Evolutionary conservation across 495 filamentous ascomycete genomes (phyloP), one percentile per base, ranked within the genome.

Genomic region (Trichoderma asperelloides): DNA sequence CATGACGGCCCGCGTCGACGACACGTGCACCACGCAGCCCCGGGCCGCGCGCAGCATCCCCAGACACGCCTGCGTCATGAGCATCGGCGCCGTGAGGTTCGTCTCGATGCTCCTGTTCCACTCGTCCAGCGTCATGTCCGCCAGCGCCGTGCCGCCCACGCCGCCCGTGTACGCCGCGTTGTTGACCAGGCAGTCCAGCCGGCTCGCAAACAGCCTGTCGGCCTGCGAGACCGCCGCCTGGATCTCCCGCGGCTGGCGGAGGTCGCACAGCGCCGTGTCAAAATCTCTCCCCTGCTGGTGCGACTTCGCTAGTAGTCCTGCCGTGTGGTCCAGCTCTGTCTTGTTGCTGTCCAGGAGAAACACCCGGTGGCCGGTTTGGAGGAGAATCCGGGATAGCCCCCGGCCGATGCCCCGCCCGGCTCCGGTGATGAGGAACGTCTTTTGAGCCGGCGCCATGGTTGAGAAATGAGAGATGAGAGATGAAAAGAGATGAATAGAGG

Each of bases 21-120:
- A 74, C 41, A 76, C 70, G 63, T 74, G 67, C 67, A 74, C 72
- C 27, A 77, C 74, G 64, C 66, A 65, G 40, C 12, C 64, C 33
- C 68, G 63, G 2, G 64, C 43, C 11, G 51, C 57, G 43, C 73
- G 73, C 71, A 78, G 73, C 55, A 71, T 70, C 8, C 75, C 71
- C 27, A 78, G 66, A 62, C 74, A 77, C n/a, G 70, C 76, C 55
- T 78, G 76, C 62, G 68, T 71, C 68, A 78, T 70, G 16, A 72
- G 71, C 65, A 77, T 74, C n/a, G 76, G 69, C 37, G 63, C 71
- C 4, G 74, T 78, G 25, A 78, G 65, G 47, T 77, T 77, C 18
- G 73, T 77, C 57, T 77, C 76, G 18, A 78, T 71, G 68, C 73
- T 76, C 25, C 69, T 71, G 40, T 74, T 67, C 76, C 76, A 78